Conservation (phyloP, 371 early-diverging fungal species). For the Mucor piriformis region DNA sequence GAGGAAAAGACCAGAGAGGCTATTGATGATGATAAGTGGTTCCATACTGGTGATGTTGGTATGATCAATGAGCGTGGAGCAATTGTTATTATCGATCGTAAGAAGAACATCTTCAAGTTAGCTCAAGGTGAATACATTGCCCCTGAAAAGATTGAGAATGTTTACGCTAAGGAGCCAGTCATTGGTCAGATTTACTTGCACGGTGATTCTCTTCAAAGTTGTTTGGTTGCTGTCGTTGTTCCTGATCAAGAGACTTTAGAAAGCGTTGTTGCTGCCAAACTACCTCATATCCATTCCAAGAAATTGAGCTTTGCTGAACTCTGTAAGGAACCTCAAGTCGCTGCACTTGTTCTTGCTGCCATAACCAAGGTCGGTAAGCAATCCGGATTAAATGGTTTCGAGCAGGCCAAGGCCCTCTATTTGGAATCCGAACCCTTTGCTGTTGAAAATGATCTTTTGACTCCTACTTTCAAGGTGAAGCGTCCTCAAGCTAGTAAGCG, state of each 20-base stretch:
- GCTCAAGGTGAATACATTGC: constrained; percentile 95
- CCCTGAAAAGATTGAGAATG: constrained; percentile 93
- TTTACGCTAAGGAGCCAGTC: constrained; percentile 57
- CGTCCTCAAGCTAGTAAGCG: constrained; percentile 73
- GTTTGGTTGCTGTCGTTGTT: constrained; percentile 86
- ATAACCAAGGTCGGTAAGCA: constrained; percentile 63
- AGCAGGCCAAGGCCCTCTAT: constrained; percentile 55
- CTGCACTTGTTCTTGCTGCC: constrained; percentile 59
- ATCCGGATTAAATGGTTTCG: constrained; percentile 62
- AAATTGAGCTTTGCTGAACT: constrained; percentile 45
- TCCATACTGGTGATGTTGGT: constrained; percentile 91
- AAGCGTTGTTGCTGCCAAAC: constrained; percentile 46
- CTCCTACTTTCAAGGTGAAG: constrained; percentile 78
- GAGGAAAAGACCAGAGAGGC: constrained; percentile 81
- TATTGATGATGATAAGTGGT: constrained; percentile 88
- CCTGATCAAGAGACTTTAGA: constrained; percentile 70
- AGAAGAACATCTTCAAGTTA: constrained; percentile 98
- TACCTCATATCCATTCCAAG: constrained; percentile 34
- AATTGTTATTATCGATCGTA: constrained; percentile 88
- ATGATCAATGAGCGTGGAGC: constrained; percentile 70
- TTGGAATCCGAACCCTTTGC: constrained; percentile 58
- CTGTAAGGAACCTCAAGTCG: constrained; percentile 61
- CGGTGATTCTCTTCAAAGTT: constrained; percentile 83
- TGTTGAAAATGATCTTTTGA: constrained; percentile 62
- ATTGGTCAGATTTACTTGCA: constrained; percentile 76